Conservation (phyloP, 1,284 basidiomycete genomes). For the Boletus semigastroideus region DNA sequence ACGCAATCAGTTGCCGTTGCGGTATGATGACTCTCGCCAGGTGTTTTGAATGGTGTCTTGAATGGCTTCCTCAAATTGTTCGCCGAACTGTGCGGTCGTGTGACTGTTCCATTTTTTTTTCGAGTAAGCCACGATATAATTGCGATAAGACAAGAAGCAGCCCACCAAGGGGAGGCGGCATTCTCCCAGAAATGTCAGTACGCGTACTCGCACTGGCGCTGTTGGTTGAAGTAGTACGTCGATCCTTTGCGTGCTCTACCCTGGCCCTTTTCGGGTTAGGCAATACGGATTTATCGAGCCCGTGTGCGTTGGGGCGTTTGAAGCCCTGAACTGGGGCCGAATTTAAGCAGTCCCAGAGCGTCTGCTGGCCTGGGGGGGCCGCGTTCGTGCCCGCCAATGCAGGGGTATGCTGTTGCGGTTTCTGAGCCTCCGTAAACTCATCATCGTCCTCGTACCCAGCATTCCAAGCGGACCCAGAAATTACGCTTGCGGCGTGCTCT, state of each 20-base stretch:
- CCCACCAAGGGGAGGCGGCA: conserved; percentile 39
- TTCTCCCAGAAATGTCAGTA: neutral
- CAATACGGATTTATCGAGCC: conserved; percentile 7
- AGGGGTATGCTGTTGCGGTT: conserved; percentile 4
- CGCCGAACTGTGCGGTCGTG: conserved; percentile 43
- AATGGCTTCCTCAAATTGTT: conserved; percentile 43
- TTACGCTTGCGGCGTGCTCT: conserved; percentile 37
- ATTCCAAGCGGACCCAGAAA: conserved; percentile 17
- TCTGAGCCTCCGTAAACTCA: conserved; percentile 5
- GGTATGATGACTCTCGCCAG: conserved; percentile 7
- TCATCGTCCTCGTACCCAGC: conserved; percentile 32
- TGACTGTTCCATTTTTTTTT: conserved; percentile 32
- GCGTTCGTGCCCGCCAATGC: neutral
- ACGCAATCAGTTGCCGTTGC: neutral
- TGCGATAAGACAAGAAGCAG: neutral
- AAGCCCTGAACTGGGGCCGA: conserved; percentile 19
- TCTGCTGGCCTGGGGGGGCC: conserved; percentile 17
- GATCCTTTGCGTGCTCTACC: conserved; percentile 20
- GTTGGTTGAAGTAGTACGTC: neutral
- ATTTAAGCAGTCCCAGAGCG: conserved; percentile 24
- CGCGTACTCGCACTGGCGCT: too few species aligned
- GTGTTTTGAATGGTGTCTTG: conserved; percentile 38
- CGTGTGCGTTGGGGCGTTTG: conserved; percentile 24
- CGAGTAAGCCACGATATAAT: neutral
- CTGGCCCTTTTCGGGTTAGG: conserved; percentile 42